Evolutionary conservation across 1,139 yeast species (phyloP).

Genomic region (Sugiyamaella grinbergsii): DNA sequence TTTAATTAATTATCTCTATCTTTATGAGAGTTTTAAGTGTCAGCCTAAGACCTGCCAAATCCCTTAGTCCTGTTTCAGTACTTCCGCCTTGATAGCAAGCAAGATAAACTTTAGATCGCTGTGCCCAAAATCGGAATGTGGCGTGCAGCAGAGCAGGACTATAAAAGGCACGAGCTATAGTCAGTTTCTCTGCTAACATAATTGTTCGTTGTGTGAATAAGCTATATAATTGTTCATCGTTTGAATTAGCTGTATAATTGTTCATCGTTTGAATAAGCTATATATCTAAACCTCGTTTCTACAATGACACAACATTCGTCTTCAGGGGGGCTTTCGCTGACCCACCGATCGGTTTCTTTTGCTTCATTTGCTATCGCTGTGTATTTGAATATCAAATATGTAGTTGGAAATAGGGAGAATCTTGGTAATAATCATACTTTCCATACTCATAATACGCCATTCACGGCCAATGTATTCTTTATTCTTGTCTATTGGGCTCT

Average conservation of each 20-base stretch:
- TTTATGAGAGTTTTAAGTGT: too few species aligned
- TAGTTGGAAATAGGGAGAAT: slow-evolving; percentile 51
- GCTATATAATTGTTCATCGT: too few species aligned
- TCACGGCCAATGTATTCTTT: slow-evolving; percentile 60
- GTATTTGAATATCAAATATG: slow-evolving; percentile 57
- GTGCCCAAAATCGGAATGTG: not conserved
- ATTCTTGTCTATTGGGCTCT: slow-evolving; percentile 61
- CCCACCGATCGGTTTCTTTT: slow-evolving; percentile 49
- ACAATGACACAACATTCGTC: slow-evolving; percentile 12
- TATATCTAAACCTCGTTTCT: not conserved
- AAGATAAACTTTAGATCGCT: slow-evolving; percentile 3
- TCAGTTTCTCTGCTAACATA: not conserved
- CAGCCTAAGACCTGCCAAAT: not conserved
- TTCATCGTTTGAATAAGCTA: not conserved
- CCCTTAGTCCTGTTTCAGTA: too few species aligned
- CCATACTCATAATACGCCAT: slow-evolving; percentile 61
- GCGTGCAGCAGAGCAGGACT: slow-evolving; percentile 3
- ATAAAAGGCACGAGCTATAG: not conserved
- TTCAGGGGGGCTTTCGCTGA: slow-evolving; percentile 14
- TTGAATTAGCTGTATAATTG: too few species aligned
- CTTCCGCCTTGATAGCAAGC: slow-evolving; percentile 12
- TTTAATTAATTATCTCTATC: too few species aligned
- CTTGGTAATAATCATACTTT: slow-evolving; percentile 50
- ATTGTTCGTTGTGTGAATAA: too few species aligned
- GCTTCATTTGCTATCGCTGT: slow-evolving; percentile 56